Evolutionary conservation across 2,329 filamentous ascomycete genomes (phyloP), one percentile per base, ranked within the genome.

Genomic region (Tolypocladium guangdongense): DNA sequence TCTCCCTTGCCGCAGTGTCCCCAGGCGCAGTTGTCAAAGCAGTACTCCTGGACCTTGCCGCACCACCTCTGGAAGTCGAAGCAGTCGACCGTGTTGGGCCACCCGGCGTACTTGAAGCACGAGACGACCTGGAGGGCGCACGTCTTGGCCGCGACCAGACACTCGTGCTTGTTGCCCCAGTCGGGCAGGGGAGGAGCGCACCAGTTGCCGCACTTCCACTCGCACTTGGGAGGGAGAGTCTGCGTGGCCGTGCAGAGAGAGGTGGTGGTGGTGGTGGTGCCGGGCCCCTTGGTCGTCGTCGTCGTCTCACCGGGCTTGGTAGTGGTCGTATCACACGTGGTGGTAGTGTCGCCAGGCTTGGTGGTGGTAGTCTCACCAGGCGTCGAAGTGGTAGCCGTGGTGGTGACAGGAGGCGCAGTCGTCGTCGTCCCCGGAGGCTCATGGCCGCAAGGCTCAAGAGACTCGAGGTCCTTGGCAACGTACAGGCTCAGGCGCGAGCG

Each of bases 181-280:
- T 73, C 66, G 27, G 77, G 78, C 14, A 81, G 63, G 16, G 76
- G 70, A 47, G 69, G 70, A 38, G 72, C 72, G 62, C 77, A 80
- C 77, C 78, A 82, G 56, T 71, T 73, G 49, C 78, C 79, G 57
- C 74, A 75, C 58, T 74, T 68, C 65, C 78, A 81, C 62, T 81
- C 78, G 64, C 78, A 81, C 33, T 66, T 69, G 49, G 75, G 65
- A 11, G 76, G 72, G 27, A 72, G 63, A 12, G 72, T 69, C 27
- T 68, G 63, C 27, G 75, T 78, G 49, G 71, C 66, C 11, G 73
- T 77, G 65, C 78, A 81, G 51, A 76, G 63, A n/a, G 71, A 61
- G 39, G 66, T 64, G 32, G 63, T 66, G 18, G 70, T 71, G 16
- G 53, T 46, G 12, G 53, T 49, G 18, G 46, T 49, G 20, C 11